Base-by-base conservation (phyloP, 192 early-diverging fungal species). In the Pecoramyces ruminantium region DNA sequence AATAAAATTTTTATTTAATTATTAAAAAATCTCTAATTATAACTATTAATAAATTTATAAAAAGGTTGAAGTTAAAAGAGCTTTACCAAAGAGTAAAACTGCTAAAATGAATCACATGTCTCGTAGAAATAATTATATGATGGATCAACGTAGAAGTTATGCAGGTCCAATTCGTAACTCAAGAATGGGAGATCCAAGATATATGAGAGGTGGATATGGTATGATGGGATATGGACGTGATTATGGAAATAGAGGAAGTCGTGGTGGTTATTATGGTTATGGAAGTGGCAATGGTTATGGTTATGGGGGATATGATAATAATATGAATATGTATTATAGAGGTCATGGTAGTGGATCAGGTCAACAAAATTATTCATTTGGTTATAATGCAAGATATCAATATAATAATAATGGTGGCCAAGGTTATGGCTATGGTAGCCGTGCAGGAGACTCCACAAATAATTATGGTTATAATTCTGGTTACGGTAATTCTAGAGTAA, bases 21-120 rank as follows among this genome's bases (percentile, higher is more conserved):
- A 18, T 0, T 38, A 81, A 13, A 2, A 40, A 28, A 40, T 81
- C 81, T 29, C 21, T 78, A 28, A 79, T 30, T 14, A n/a, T 13
- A 28, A 8, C n/a, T n/a, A n/a, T 21, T 8, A 27, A 28, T 34
- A 30, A 29, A 28, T 58, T 67, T 16, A 58, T 34, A 25, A 40
- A 29, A 82, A 93, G 91, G 85, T 93, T 40, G 92, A 93, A 82
- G 90, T 93, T 21, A 92, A 92, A 83, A 85, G 88, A 39, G 93
- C 93, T 4, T 90, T 90, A 85, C 93, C 93, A 38, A 93, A 93
- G 81, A 85, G 86, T 82, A 83, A 87, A 83, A 79, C 40, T 38
- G 79, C 38, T 51, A 67, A 81, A 29, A 12, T 79, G 78, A 77
- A 79, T 51, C 34, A 79, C 8, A 86, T 85, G 85, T 14, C 83